Base-by-base conservation (phyloP, 768 basidiomycete species). In the Hygrocybe coccinea region DNA sequence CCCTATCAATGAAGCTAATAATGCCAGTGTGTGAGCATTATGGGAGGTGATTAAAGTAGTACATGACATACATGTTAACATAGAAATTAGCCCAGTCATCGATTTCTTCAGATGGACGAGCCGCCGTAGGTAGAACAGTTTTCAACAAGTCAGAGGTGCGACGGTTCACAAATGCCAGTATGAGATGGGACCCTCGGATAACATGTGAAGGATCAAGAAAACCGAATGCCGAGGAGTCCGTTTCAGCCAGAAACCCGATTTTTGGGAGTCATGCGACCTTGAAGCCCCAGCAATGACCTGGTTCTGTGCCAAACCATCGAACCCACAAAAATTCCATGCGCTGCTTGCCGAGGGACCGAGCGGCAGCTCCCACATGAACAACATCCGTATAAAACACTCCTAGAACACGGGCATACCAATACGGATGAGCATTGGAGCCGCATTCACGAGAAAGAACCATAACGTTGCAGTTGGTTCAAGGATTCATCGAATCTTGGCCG, bases 131-230 rank as follows among this genome's bases (percentile, higher is more conserved):
- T 46, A 11, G n/a, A 12, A 14, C 21, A 17, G 29, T 29, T n/a
- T 22, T 38, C 35, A 37, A 24, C 5, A 60, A 36, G 21, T 64
- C 35, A 1, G 60, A 54, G 1, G 68, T 66, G 2, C 25, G 22
- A 0, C 63, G 65, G 24, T 57, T 22, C 0, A 41, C 33, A 47
- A 77, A 80, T 0, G 62, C 73, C 0, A 77, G 79, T 8, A 80
- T 69, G 1, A 81, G 56, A 56, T 82, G 78, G 1, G 59, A 64
- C 0, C 64, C 72, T 0, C 72, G 63, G 25, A 82, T 60, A 3
- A 82, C 68, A 0, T 64, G 58, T 0, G 56, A 53, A 0, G 80
- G 80, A 58, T 81, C 69, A 0, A 81, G 22, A 49, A 83, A 83
- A 0, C 78, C 71, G 59, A 79, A 82, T 2, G 74, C 67, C 1